A percentile compares a stretch with the other conserved stretches of the same genome.
Evolutionary conservation across 306 rosid genomes (phyloP).

Genomic region (Fragaria vesca): DNA sequence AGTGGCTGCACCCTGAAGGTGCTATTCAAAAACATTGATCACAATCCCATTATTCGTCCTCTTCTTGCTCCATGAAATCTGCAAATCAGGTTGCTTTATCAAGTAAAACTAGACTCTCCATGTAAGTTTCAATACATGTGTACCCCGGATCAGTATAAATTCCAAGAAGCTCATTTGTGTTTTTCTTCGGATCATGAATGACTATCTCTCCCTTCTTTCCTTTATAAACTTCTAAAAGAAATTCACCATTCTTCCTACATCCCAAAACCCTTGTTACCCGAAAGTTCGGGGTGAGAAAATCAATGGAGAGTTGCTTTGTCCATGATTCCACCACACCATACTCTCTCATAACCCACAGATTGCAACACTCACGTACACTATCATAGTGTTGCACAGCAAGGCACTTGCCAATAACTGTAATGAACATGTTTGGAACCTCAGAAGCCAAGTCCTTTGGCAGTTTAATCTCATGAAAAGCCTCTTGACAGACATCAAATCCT

Average conservation of each 20-base stretch:
- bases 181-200: conserved; percentile 4
- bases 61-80: neutral
- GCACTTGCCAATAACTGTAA: neutral
- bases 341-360: conserved; percentile 17
- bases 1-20: neutral
- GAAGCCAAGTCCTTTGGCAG: conserved; percentile 3
- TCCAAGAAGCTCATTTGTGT: neutral
- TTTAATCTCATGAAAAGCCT: conserved; percentile 5
- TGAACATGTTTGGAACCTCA: neutral
- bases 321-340: conserved; percentile 22
- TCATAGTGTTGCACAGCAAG: conserved; percentile 3
- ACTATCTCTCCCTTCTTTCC: conserved; percentile 12
- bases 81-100: neutral
- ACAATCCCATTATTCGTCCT: neutral
- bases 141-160: conserved; percentile 7
- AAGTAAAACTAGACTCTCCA: conserved; percentile 10
- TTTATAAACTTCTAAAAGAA: neutral
- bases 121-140: neutral
- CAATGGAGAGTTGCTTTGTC: conserved; percentile 13
- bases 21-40: neutral
- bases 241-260: neutral
- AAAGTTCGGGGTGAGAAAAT: neutral
- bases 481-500: conserved; percentile 10
- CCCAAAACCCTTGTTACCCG: conserved; percentile 1
- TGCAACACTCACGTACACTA: neutral